Conservation (phyloP, 2,329 filamentous ascomycete genomes). For the Colletotrichum sidae region DNA sequence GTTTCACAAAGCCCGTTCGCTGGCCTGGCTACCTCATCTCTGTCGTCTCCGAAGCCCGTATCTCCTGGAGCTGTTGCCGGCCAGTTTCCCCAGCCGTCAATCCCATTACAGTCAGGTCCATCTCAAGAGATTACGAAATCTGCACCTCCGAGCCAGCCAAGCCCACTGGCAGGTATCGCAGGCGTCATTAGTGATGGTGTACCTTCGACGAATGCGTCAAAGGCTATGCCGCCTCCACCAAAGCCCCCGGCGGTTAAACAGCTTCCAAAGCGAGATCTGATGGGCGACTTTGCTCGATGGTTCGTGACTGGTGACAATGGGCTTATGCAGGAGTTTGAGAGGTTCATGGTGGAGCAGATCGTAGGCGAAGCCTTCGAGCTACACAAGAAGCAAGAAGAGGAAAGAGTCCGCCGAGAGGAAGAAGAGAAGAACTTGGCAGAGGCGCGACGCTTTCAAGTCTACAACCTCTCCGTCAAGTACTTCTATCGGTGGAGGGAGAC, state of each 20-base stretch:
- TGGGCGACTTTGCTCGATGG: slow-evolving; percentile 66
- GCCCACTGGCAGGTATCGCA: background rate
- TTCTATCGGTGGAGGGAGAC: slow-evolving; percentile 68
- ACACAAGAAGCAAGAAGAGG: slow-evolving; percentile 54
- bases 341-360: slow-evolving; percentile 58
- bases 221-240: background rate
- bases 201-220: slow-evolving; percentile 19
- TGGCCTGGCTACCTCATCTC: slow-evolving; percentile 10
- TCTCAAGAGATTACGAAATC: background rate
- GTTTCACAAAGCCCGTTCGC: slow-evolving; percentile 15
- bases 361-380: slow-evolving; percentile 55
- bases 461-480: slow-evolving; percentile 64
- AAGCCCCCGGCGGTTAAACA: slow-evolving; percentile 2
- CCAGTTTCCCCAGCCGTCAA: slow-evolving; percentile 23
- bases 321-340: slow-evolving; percentile 62
- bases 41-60: slow-evolving; percentile 14
- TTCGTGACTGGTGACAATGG: slow-evolving; percentile 66
- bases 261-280: slow-evolving; percentile 48
- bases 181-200: too few relatives aligned
- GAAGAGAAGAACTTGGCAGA: slow-evolving; percentile 59
- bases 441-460: slow-evolving; percentile 59
- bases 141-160: slow-evolving; percentile 1
- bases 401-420: slow-evolving; percentile 58
- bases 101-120: slow-evolving; percentile 4
- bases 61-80: background rate